A percentile compares a stretch with the other conserved stretches of the same genome.
phyloP scores from a whole-genome alignment of 1,139 yeast genomes.

The Yamadazyma dendronema region DNA sequence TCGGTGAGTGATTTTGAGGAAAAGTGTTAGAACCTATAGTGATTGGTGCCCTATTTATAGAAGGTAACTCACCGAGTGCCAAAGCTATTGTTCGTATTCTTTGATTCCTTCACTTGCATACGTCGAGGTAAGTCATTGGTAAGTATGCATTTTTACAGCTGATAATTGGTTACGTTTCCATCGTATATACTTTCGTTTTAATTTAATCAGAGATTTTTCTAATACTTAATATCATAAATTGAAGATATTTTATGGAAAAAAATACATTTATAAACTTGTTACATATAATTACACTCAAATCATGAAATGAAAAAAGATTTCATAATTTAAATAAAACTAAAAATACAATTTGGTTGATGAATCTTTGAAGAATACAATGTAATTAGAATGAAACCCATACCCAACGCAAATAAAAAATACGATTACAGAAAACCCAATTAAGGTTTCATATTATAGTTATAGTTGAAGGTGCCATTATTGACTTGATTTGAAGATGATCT shows the following conservation, averaged over 20 bases:
- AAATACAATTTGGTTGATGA: conserved; percentile 7
- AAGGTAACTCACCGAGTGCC: not conserved
- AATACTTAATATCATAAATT: not conserved
- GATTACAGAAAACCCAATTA: conserved; percentile 1
- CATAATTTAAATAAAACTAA: conserved; percentile 2
- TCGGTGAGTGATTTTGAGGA: not conserved
- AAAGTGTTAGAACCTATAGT: not conserved
- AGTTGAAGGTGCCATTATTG: conserved; percentile 14
- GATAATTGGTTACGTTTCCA: not conserved
- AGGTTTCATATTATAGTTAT: conserved; percentile 15
- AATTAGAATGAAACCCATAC: conserved; percentile 3
- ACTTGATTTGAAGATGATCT: conserved; percentile 40
- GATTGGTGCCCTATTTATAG: not conserved
- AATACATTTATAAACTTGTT: conserved; percentile 12
- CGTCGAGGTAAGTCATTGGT: too few species aligned
- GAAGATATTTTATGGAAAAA: not conserved
- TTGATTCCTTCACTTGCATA: not conserved
- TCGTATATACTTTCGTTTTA: not conserved
- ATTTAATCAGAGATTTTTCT: not conserved
- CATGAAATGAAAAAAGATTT: too few species aligned
- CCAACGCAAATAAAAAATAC: conserved; percentile 7
- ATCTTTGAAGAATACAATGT: not conserved
- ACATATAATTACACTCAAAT: conserved; percentile 13
- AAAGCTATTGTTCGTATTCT: not conserved
- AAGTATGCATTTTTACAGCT: not conserved